These are phyloP conservation scores for Lagerstroemia speciosa DNA, from an alignment of 345 rosid genomes.

Conservation along the genomic window DNA sequence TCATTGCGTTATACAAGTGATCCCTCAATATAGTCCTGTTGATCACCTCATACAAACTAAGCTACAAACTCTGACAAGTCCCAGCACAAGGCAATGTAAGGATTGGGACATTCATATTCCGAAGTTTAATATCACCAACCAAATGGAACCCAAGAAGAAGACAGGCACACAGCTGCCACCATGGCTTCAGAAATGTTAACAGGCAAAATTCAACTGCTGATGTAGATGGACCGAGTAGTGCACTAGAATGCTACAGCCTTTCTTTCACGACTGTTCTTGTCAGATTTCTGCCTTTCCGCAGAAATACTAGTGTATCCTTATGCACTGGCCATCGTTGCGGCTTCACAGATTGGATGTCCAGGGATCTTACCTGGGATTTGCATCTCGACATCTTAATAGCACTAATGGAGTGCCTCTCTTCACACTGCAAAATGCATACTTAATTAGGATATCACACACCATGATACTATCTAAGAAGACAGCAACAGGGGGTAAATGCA, in stretches of 20 bases:
- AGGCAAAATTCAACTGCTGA: not conserved
- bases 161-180: too few species aligned
- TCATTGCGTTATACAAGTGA: too few species aligned
- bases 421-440: slow-evolving; percentile 20
- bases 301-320: slow-evolving; percentile 44
- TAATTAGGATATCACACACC: not conserved
- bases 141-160: too few species aligned
- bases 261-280: slow-evolving; percentile 45
- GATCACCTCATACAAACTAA: too few species aligned
- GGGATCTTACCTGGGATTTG: slow-evolving; percentile 25
- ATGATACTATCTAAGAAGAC: not conserved
- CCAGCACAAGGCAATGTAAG: too few species aligned
- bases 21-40: too few species aligned
- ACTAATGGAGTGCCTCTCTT: slow-evolving; percentile 28
- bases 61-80: too few species aligned
- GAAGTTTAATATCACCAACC: too few species aligned
- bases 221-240: not conserved
- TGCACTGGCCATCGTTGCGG: slow-evolving; percentile 28
- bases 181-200: too few species aligned
- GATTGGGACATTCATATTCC: too few species aligned
- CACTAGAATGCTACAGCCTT: slow-evolving; percentile 28
- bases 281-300: slow-evolving; percentile 36
- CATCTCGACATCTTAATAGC: slow-evolving; percentile 59
- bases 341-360: slow-evolving; percentile 15
- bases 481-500: not conserved